Percentiles rank a stretch among this genome's conserved stretches.
phyloP scores from a whole-genome alignment of 768 basidiomycete species.

The Suillus bovinus region DNA sequence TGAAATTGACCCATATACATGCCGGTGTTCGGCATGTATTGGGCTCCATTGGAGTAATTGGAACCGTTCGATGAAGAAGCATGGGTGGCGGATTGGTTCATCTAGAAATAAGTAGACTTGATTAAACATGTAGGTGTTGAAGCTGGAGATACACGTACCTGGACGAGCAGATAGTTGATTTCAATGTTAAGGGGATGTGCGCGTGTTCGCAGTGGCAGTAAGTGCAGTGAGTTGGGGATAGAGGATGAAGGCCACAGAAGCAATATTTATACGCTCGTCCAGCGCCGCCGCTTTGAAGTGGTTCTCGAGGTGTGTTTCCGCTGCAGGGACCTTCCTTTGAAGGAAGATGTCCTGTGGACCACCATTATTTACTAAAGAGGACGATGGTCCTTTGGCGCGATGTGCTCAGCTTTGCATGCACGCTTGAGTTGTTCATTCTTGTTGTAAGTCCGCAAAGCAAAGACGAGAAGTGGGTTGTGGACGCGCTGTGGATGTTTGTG shows the following conservation, averaged over 20 bases:
- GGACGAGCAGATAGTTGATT: neutral
- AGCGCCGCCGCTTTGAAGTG: neutral
- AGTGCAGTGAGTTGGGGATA: neutral
- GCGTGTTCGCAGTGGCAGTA: neutral
- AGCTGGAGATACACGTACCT: neutral
- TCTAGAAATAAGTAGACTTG: no score
- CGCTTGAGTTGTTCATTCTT: neutral
- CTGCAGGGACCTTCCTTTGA: neutral
- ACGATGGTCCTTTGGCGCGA: neutral
- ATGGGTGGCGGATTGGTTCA: neutral
- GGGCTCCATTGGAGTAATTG: no score
- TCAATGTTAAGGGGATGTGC: no score
- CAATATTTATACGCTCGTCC: neutral
- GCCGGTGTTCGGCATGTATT: no score
- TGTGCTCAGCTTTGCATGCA: neutral
- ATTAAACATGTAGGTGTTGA: neutral
- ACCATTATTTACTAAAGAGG: neutral
- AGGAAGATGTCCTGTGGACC: neutral
- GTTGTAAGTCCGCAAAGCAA: no score
- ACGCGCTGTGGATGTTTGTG: neutral
- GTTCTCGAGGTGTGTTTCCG: neutral
- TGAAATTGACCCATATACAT: no score
- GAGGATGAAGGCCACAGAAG: neutral
- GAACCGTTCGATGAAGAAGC: no score
- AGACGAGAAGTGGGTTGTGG: neutral